A percentile compares a stretch with the other conserved stretches of the same genome.
These are phyloP conservation scores for Cetraspora pellucida DNA, from an alignment of 192 early-diverging fungal species.

Conservation along the genomic window DNA sequence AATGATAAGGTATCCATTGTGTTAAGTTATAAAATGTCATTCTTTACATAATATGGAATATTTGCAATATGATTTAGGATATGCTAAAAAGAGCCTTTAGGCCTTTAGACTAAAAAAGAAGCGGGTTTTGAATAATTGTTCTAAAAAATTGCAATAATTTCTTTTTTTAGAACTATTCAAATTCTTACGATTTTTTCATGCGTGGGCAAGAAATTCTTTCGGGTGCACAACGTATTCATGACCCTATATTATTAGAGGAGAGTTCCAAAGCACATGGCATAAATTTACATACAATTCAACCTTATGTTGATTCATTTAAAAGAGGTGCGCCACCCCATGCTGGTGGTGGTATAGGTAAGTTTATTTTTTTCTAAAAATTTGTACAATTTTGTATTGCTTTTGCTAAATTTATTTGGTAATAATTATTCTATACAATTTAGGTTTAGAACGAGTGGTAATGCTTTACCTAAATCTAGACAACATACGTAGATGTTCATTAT, in stretches of 20 bases:
- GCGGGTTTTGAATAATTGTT: neutral
- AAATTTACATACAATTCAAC: constrained; percentile 80
- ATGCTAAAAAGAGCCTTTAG: too few species aligned
- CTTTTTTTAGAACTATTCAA: constrained; percentile 76
- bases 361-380: neutral
- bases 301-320: constrained; percentile 95
- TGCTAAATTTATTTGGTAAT: neutral
- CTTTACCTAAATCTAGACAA: constrained; percentile 93
- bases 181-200: constrained; percentile 99
- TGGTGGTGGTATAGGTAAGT: constrained; percentile 88
- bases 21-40: constrained; percentile 23
- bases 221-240: constrained; percentile 98
- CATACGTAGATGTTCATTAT: constrained; percentile 89
- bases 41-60: neutral
- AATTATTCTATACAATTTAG: constrained; percentile 33
- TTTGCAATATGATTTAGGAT: neutral
- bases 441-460: constrained; percentile 97
- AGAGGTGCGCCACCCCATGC: constrained; percentile 96
- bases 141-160: neutral
- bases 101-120: too few species aligned
- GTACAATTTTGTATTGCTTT: neutral
- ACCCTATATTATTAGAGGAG: constrained; percentile 77
- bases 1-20: constrained; percentile 53
- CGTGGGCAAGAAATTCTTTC: constrained; percentile 98
- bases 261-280: constrained; percentile 76